Evolutionary conservation across 208 protist genomes (phyloP), one percentile per base, ranked within the genome.

Genomic region (Angomonas deanei): DNA sequence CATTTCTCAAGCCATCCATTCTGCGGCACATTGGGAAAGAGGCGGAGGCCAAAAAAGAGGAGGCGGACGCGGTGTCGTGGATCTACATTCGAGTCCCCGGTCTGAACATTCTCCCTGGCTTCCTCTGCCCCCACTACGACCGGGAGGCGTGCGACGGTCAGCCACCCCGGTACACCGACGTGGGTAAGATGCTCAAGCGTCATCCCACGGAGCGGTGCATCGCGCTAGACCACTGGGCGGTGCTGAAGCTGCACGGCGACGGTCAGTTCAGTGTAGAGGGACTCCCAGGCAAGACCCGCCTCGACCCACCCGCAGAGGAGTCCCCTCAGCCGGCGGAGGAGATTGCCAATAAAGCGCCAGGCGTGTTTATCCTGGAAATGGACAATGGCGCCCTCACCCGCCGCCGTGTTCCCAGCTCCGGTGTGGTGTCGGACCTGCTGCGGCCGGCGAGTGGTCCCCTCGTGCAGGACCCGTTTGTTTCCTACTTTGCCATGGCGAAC

Each of bases 81-180:
- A 78, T 57, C 15, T 96, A 93, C 70, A 93, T 97, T 61, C 89
- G 92, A 27, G 84, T 94, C 3, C 78, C 83, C 54, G 86, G 83
- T 21, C 65, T 97, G 38, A 64, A 72, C 46, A 27, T 96, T 42
- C 68, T 97, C 2, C 89, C 92, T 0, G 89, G 89, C 0, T 52
- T 97, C 19, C 32, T 96, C n/a, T 95, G 92, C 66, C 89, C 92
- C 3, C 87, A 96, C 63, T 79, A 91, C 53, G 88, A 94, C 61
- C 42, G 62, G 27, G 80, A 79, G 11, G 79, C 90, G 64, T 72
- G 61, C 47, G 91, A 94, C 56, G 83, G 83, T 23, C 2, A 33
- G 31, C 66, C 90, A n/a, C 70, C 73, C 21, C 81, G 88, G n/a
- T 65, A 74, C 38, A 76, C 75, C 21, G 89, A 95, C 74, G 91